Evolutionary conservation across 2,329 filamentous ascomycete genomes (phyloP).

Genomic region (Zarea fungicola): DNA sequence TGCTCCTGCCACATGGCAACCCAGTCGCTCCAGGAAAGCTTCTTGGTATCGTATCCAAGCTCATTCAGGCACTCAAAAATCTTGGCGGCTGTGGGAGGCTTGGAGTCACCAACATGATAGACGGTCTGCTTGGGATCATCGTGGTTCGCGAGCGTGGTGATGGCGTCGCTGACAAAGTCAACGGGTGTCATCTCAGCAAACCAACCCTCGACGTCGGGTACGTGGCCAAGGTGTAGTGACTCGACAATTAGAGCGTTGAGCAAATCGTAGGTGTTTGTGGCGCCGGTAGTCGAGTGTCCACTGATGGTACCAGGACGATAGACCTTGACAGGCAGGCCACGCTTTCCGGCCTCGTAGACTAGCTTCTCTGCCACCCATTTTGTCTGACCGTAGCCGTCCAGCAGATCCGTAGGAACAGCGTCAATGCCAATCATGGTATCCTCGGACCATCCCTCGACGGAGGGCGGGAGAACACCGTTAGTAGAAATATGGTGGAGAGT

Average conservation of each 20-base stretch:
- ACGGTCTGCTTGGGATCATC: slow-evolving; percentile 56
- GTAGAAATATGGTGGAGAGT: slow-evolving; percentile 77
- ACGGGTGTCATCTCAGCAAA: slow-evolving; percentile 79
- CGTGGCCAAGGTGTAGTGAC: slow-evolving; percentile 65
- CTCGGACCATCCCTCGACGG: slow-evolving; percentile 65
- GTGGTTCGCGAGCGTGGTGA: slow-evolving; percentile 64
- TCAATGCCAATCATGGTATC: slow-evolving; percentile 61
- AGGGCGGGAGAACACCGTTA: slow-evolving; percentile 71
- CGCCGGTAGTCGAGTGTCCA: slow-evolving; percentile 68
- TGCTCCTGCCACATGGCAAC: slow-evolving; percentile 67
- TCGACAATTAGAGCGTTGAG: slow-evolving; percentile 72
- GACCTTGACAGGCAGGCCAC: slow-evolving; percentile 65
- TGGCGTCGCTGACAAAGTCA: slow-evolving; percentile 72
- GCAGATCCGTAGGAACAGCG: slow-evolving; percentile 62
- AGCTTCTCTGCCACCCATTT: slow-evolving; percentile 79
- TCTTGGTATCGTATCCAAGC: slow-evolving; percentile 66
- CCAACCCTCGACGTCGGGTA: slow-evolving; percentile 69
- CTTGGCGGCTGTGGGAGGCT: slow-evolving; percentile 59
- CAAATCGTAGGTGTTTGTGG: slow-evolving; percentile 74
- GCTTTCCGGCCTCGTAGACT: slow-evolving; percentile 61
- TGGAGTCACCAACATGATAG: slow-evolving; percentile 70
- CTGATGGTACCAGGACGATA: slow-evolving; percentile 73
- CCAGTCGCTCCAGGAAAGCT: slow-evolving; percentile 68
- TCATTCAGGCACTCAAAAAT: slow-evolving; percentile 60
- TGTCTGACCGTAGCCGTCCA: slow-evolving; percentile 72